Conservation (phyloP, 768 basidiomycete genomes). For the Cyclocybe aegerita region DNA sequence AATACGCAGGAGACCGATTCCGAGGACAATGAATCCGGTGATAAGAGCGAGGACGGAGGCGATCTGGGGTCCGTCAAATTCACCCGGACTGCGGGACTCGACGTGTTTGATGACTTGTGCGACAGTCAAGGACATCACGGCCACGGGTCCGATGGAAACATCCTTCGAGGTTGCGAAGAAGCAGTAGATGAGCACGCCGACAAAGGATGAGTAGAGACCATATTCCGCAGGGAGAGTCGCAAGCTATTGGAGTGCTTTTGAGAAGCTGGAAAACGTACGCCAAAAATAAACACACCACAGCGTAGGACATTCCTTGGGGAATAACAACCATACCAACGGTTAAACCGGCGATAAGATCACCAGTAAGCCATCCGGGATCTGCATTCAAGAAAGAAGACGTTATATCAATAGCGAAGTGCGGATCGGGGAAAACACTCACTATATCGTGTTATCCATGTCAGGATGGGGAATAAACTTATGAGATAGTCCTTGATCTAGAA, state of each 20-base stretch:
- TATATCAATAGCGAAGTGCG: background rate
- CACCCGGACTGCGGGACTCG: slow-evolving; percentile 46
- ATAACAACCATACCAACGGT: slow-evolving; percentile 96
- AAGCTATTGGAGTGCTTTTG: slow-evolving; percentile 43
- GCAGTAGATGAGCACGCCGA: slow-evolving; percentile 83
- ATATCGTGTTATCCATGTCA: slow-evolving; percentile 85
- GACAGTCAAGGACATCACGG: slow-evolving; percentile 93
- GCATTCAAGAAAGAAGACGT: background rate
- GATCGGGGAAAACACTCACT: slow-evolving; percentile 45
- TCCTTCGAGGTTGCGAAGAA: slow-evolving; percentile 98
- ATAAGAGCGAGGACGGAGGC: slow-evolving; percentile 85
- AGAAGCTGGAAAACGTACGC: background rate
- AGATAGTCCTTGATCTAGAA: slow-evolving; percentile 64
- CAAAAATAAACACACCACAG: slow-evolving; percentile 43
- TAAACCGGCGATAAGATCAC: slow-evolving; percentile 87
- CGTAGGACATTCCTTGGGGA: slow-evolving; percentile 92
- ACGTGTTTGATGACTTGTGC: slow-evolving; percentile 78
- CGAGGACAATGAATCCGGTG: slow-evolving; percentile 88
- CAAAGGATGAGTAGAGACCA: slow-evolving; percentile 92
- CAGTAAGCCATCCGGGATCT: slow-evolving; percentile 80
- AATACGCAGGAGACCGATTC: slow-evolving; percentile 82
- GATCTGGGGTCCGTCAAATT: slow-evolving; percentile 71
- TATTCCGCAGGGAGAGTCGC: slow-evolving; percentile 86
- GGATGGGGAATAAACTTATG: slow-evolving; percentile 75
- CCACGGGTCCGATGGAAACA: slow-evolving; percentile 98